These are phyloP conservation scores for Hansenula lynferdii DNA, from an alignment of 1,139 yeast species.

Conservation along the genomic window DNA sequence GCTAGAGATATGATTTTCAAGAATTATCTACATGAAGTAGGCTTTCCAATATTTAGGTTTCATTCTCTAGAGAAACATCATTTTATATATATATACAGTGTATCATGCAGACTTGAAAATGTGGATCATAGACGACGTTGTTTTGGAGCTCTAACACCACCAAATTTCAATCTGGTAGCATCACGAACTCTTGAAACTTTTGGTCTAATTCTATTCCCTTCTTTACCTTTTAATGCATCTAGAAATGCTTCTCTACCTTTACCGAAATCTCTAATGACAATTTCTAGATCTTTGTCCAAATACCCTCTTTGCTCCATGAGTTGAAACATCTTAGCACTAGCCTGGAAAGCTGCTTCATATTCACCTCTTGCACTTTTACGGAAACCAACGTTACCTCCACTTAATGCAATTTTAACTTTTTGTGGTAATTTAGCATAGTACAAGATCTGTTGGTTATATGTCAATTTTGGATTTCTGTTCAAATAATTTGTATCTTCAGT, in stretches of 20 bases:
- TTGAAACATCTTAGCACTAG: constrained; percentile 68
- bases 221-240: constrained; percentile 84
- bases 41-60: constrained; percentile 10
- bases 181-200: constrained; percentile 69
- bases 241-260: constrained; percentile 87
- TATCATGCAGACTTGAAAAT: neutral
- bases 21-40: neutral
- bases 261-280: constrained; percentile 77
- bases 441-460: constrained; percentile 72
- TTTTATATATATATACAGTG: neutral
- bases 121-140: constrained; percentile 69
- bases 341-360: constrained; percentile 93
- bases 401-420: constrained; percentile 58
- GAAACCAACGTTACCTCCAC: constrained; percentile 74
- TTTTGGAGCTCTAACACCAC: constrained; percentile 87
- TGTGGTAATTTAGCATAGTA: constrained; percentile 80
- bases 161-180: constrained; percentile 77
- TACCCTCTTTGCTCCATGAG: constrained; percentile 57
- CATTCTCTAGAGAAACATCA: too few relatives aligned
- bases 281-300: constrained; percentile 57
- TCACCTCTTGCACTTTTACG: constrained; percentile 81
- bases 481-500: constrained; percentile 60
- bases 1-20: neutral
- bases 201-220: constrained; percentile 66
- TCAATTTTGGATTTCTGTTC: constrained; percentile 42